Conservation (phyloP, 495 filamentous ascomycete genomes). For the Pseudoneurospora amorphoporcata region DNA sequence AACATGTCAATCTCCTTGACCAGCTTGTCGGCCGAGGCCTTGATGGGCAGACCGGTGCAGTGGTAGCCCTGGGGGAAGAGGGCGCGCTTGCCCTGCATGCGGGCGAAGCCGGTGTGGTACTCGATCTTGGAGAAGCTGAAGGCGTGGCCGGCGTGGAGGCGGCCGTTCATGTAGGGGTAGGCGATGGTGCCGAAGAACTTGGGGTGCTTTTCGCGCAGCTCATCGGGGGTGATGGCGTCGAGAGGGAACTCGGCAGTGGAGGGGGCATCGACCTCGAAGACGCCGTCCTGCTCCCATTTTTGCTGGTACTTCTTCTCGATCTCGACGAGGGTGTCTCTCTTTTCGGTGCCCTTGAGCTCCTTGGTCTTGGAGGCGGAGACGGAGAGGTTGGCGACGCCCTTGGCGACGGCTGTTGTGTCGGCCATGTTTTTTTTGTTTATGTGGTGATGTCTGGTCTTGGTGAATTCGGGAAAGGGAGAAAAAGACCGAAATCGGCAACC, state of each 20-base stretch:
- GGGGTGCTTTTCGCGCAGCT: slow-evolving; percentile 69
- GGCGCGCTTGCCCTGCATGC: slow-evolving; percentile 80
- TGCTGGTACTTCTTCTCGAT: slow-evolving; percentile 89
- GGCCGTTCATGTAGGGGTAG: slow-evolving; percentile 94
- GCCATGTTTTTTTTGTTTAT: slow-evolving; percentile 19
- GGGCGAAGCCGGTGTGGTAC: slow-evolving; percentile 63
- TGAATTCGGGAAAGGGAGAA: background rate
- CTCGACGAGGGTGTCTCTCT: slow-evolving; percentile 76
- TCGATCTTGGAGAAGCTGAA: slow-evolving; percentile 87
- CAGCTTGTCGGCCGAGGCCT: slow-evolving; percentile 93
- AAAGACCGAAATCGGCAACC: background rate
- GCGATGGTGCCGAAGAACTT: slow-evolving; percentile 94
- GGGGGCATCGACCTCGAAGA: slow-evolving; percentile 83
- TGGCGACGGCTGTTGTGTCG: slow-evolving; percentile 24
- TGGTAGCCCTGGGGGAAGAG: slow-evolving; percentile 91
- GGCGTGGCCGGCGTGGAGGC: slow-evolving; percentile 80
- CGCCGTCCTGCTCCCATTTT: slow-evolving; percentile 64
- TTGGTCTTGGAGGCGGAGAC: slow-evolving; percentile 40
- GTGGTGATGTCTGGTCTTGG: background rate
- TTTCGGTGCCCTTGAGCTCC: slow-evolving; percentile 62
- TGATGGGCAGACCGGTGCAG: slow-evolving; percentile 97
- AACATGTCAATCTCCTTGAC: slow-evolving; percentile 81
- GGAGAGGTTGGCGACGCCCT: slow-evolving; percentile 24
- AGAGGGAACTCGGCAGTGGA: slow-evolving; percentile 62
- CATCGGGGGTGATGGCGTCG: slow-evolving; percentile 54